Base-by-base conservation (phyloP, 208 protist species). In the Leishmania lainsoni region DNA sequence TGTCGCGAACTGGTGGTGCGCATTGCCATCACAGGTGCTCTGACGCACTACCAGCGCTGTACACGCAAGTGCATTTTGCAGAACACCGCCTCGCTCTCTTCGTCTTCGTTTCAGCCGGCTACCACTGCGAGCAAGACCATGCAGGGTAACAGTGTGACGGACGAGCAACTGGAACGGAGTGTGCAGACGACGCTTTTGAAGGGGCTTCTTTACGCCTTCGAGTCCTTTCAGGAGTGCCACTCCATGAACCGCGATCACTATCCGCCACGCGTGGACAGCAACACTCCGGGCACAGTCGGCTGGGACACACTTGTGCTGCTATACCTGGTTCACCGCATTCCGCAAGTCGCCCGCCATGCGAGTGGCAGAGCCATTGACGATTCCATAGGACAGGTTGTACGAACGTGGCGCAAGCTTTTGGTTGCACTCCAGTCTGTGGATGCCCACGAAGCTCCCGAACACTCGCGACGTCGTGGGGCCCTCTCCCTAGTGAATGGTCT, bases 281-380 rank as follows among this genome's bases (percentile, higher is more conserved):
- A 78, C 70, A 93, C 88, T 10, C 77, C 88, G n/a, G 92, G 91
- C 76, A 94, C 92, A 3, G 90, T 95, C n/a, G 94, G 94, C 26
- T 97, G 94, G 92, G 94, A 97, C 82, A 97, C 94, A 8, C 82
- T 96, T 16, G 83, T 96, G 78, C 83, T 97, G 58, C 84, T 97
- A 2, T 89, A 95, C 81, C 90, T 97, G 80, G 91, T 95, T 1
- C 92, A 96, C 70, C 86, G 85, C 83, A 93, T 97, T 63, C 92
- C 91, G 16, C 87, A 90, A n/a, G 83, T 90, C 3, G 89, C 92
- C 5, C 90, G 89, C 12, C 80, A 88, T 14, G 94, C 92, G 2
- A 91, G 89, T 77, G 86, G 87, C 29, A 81, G 78, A 59, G 87
- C 93, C 22, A 88, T 94, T 45, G 93, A 97, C 72, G 90, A 92